phyloP scores from a whole-genome alignment of 495 filamentous ascomycete genomes.

The Penicillium desertorum region DNA sequence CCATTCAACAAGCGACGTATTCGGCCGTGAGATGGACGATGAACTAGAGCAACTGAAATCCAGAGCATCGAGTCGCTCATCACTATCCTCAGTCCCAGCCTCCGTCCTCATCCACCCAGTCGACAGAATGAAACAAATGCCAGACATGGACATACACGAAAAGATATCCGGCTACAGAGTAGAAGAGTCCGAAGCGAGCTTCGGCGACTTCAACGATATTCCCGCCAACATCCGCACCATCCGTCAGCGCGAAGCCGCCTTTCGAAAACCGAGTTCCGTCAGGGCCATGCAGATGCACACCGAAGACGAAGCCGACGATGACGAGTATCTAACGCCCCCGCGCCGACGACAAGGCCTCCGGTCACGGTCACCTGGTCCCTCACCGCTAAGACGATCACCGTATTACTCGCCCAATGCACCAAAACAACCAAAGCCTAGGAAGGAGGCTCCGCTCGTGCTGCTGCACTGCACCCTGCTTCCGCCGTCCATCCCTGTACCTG shows the following conservation, averaged over 20 bases:
- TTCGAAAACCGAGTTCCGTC: constrained; percentile 72
- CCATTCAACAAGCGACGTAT: constrained; percentile 34
- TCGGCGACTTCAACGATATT: constrained; percentile 22
- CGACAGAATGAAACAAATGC: constrained; percentile 23
- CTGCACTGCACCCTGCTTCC: constrained; percentile 84
- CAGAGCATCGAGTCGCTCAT: constrained; percentile 45
- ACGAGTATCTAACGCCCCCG: constrained; percentile 39
- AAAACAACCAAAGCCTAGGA: constrained; percentile 56
- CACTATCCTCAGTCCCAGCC: constrained; percentile 43
- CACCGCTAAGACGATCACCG: constrained; percentile 38
- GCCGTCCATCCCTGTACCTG: constrained; percentile 64
- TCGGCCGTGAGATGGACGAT: constrained; percentile 33
- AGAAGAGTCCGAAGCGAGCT: constrained; percentile 28
- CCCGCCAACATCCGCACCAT: constrained; percentile 29
- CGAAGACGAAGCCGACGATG: constrained; percentile 44
- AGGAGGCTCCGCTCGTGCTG: constrained; percentile 75
- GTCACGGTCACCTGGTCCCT: constrained; percentile 40
- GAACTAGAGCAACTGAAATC: constrained; percentile 34
- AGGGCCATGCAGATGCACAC: constrained; percentile 76
- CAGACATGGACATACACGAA: constrained; percentile 19
- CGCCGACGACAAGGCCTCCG: constrained; percentile 37
- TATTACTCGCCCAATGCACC: constrained; percentile 50
- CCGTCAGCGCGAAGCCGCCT: constrained; percentile 48
- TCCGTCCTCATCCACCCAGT: constrained; percentile 38
- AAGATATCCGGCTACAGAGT: constrained; percentile 25